Conservation (phyloP, 164 flowering plant genomes). For the Euptelea pleiosperma region DNA sequence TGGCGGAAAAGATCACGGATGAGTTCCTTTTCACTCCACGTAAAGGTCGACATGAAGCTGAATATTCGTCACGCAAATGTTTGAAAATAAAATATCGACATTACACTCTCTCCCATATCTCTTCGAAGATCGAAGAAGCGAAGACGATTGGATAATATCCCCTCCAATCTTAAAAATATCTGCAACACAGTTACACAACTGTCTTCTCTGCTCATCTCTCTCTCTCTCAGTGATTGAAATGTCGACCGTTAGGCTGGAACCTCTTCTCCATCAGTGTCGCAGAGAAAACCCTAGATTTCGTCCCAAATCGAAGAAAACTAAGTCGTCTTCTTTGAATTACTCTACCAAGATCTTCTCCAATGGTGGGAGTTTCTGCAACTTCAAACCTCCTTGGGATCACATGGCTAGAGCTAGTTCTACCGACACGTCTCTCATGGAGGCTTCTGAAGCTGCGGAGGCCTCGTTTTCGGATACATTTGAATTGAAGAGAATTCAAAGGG, state of each 20-base stretch:
- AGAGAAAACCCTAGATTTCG: slow-evolving; percentile 21
- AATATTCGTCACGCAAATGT: too few species aligned
- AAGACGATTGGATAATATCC: too few species aligned
- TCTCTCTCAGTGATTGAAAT: too few species aligned
- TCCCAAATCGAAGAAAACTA: slow-evolving; percentile 16
- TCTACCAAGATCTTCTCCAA: slow-evolving; percentile 8
- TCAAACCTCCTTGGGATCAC: slow-evolving; percentile 21
- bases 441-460: slow-evolving; percentile 30
- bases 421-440: slow-evolving; percentile 32
- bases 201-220: too few species aligned
- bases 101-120: too few species aligned
- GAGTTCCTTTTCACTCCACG: too few species aligned
- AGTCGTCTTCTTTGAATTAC: slow-evolving; percentile 20
- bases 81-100: too few species aligned
- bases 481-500: slow-evolving; percentile 49
- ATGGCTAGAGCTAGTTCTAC: slow-evolving; percentile 31
- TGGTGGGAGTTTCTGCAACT: slow-evolving; percentile 32
- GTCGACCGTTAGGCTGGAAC: slow-evolving; percentile 37
- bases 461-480: slow-evolving; percentile 46
- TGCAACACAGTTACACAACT: too few species aligned
- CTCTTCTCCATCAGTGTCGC: slow-evolving; percentile 25
- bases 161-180: too few species aligned
- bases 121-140: too few species aligned
- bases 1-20: too few species aligned
- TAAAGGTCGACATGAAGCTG: too few species aligned